A percentile compares a stretch with the other conserved stretches of the same genome.
Evolutionary conservation across 2,329 filamentous ascomycete species (phyloP).

Genomic region (Epichloe brachyelytri): DNA sequence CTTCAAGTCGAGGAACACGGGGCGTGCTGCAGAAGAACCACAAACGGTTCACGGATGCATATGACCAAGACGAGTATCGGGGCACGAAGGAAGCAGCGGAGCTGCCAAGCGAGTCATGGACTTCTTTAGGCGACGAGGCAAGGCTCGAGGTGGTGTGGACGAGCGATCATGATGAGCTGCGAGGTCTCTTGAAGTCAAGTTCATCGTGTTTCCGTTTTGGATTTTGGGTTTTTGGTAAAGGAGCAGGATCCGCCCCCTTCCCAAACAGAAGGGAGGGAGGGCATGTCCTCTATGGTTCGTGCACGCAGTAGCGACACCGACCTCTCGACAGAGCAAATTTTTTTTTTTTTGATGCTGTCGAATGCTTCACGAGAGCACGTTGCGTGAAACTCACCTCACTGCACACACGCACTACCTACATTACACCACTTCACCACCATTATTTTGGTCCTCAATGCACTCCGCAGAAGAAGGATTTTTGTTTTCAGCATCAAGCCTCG

Average conservation of each 20-base stretch:
- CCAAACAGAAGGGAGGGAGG: not conserved
- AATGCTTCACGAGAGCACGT: not conserved
- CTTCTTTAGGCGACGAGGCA: constrained; percentile 83
- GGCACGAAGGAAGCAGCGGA: constrained; percentile 71
- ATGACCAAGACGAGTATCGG: constrained; percentile 57
- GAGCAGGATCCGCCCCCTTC: not conserved
- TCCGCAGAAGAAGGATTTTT: not conserved
- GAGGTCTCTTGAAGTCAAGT: not conserved
- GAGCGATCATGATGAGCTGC: constrained; percentile 22
- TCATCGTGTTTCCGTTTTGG: not conserved
- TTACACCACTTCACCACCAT: not conserved
- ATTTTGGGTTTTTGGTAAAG: not conserved
- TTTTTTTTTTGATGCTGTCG: not conserved
- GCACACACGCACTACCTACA: not conserved
- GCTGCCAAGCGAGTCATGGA: constrained; percentile 94
- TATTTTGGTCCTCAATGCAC: not conserved
- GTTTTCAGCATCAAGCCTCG: not conserved
- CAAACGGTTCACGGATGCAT: constrained; percentile 80
- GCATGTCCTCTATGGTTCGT: not conserved
- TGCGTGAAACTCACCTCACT: not conserved
- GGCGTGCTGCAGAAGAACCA: constrained; percentile 70
- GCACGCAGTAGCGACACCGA: not conserved
- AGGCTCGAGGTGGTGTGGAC: constrained; percentile 52
- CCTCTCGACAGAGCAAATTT: not conserved
- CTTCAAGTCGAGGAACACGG: constrained; percentile 25